A percentile compares a stretch with the other conserved stretches of the same genome.
Evolutionary conservation across 495 filamentous ascomycete species (phyloP).

Genomic region (Talaromyces borbonicus): DNA sequence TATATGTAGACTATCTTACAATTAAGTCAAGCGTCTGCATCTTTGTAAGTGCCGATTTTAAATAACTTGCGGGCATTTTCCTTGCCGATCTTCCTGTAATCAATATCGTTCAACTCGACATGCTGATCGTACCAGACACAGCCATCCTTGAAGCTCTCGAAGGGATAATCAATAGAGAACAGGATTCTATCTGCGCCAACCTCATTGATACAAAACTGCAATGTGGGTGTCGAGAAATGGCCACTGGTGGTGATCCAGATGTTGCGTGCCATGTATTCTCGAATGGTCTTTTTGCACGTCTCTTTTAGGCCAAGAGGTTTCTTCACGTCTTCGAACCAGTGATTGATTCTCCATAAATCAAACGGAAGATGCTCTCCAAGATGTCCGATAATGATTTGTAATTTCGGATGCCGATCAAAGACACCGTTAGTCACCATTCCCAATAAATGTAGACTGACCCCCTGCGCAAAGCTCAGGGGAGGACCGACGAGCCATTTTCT

Average conservation of each 20-base stretch:
- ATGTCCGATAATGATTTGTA: constrained; percentile 59
- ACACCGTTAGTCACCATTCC: constrained; percentile 46
- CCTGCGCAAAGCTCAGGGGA: constrained; percentile 37
- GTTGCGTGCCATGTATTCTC: constrained; percentile 49
- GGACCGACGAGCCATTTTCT: constrained; percentile 37
- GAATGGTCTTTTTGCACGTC: constrained; percentile 42
- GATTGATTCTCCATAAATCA: constrained; percentile 50
- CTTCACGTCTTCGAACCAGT: constrained; percentile 46
- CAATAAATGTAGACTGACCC: constrained; percentile 39
- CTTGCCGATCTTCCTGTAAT: constrained; percentile 41
- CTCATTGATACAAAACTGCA: constrained; percentile 40
- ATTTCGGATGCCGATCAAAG: constrained; percentile 37
- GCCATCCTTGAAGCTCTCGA: constrained; percentile 42
- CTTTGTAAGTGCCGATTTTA: constrained; percentile 33
- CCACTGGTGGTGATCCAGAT: constrained; percentile 58
- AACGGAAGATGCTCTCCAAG: constrained; percentile 57
- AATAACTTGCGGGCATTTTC: constrained; percentile 47
- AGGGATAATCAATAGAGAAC: constrained; percentile 44
- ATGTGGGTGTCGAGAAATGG: constrained; percentile 46
- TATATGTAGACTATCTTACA: no score
- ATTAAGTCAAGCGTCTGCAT: constrained; percentile 16
- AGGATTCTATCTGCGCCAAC: constrained; percentile 34
- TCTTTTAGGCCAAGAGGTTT: constrained; percentile 31
- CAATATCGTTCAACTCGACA: constrained; percentile 30
- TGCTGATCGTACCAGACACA: constrained; percentile 44